Base-by-base conservation (phyloP, 2,329 filamentous ascomycete genomes). In the Pseudocercospora fuligena region DNA sequence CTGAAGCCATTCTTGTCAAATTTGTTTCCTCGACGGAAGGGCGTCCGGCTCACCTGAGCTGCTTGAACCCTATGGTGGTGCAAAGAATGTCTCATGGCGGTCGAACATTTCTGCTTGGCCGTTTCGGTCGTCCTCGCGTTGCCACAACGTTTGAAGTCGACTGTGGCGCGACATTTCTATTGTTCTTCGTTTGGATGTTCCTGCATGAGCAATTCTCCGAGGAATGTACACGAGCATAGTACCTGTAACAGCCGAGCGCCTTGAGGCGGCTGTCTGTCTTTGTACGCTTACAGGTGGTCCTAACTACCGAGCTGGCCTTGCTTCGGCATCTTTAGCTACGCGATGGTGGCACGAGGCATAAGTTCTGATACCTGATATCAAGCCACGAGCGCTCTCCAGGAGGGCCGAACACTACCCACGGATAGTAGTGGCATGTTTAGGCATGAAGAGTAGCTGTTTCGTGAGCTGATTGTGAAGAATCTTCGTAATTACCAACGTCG, bases 171-270 rank as follows among this genome's bases (percentile, higher is more conserved):
- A 49, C 21, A 16, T 19, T 12, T 8, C 47, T n/a, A 7, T 8
- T 14, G 51, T 27, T 29, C 51, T n/a, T 54, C 51, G 16, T 29
- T 56, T 33, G 12, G 27, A 56, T 29, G 51, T 56, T 14, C 23
- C 51, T 56, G 51, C 51, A 56, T 56, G 51, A 29, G 21, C 25
- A 14, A 54, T 19, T 54, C 51, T 54, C 51, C 51, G 23, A 56
- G 27, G 51, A 56, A 56, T 56, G 27, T 56, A 56, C 51, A 56
- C 51, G 51, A 56, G 51, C 51, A 56, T n/a, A 31, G 16, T 11
- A 27, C 23, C 23, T 56, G 51, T n/a, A 5, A 56, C 51, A 19
- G 51, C 51, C 51, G 27, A 36, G 33, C 33, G 33, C 33, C 33
- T 36, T 16, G 33, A 36, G 33, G 12, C 33, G 33, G 33, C 9